Evolutionary conservation across 1,284 basidiomycete species (phyloP).

Genomic region (Schizophyllum amplum): DNA sequence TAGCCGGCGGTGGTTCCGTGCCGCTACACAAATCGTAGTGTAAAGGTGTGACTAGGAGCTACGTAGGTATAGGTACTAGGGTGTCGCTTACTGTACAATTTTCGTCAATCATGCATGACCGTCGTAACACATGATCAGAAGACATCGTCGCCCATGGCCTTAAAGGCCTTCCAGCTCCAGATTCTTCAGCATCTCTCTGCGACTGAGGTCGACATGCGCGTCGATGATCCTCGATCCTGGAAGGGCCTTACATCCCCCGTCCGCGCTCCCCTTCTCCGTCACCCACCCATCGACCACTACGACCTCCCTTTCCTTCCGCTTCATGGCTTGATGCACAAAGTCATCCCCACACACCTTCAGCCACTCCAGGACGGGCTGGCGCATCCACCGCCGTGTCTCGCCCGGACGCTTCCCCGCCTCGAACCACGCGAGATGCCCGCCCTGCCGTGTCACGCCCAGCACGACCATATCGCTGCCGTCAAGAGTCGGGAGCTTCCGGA

Average conservation of each 20-base stretch:
- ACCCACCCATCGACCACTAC: slow-evolving; percentile 49
- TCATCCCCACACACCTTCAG: slow-evolving; percentile 51
- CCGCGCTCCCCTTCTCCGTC: slow-evolving; percentile 41
- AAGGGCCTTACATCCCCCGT: slow-evolving; percentile 35
- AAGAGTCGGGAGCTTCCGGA: slow-evolving; percentile 51
- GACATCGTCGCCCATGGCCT: too few species aligned
- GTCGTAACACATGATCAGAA: too few species aligned
- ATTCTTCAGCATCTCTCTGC: neutral
- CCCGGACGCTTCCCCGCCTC: slow-evolving; percentile 41
- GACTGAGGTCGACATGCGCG: slow-evolving; percentile 7
- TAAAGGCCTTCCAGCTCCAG: neutral
- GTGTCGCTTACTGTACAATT: too few species aligned
- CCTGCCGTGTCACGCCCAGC: slow-evolving; percentile 66
- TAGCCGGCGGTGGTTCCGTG: too few species aligned
- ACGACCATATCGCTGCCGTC: slow-evolving; percentile 55
- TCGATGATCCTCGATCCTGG: slow-evolving; percentile 30
- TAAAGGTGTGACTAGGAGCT: too few species aligned
- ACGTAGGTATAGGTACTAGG: too few species aligned
- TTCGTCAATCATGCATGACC: too few species aligned
- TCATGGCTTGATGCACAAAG: slow-evolving; percentile 29
- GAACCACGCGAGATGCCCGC: slow-evolving; percentile 97
- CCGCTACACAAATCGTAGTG: too few species aligned
- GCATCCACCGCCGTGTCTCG: slow-evolving; percentile 58
- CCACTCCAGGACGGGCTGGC: slow-evolving; percentile 72
- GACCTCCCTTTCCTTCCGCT: slow-evolving; percentile 20